A percentile compares a stretch with the other conserved stretches of the same genome.
Conservation (phyloP, 2,329 filamentous ascomycete species). For the Neonectria hederae region DNA sequence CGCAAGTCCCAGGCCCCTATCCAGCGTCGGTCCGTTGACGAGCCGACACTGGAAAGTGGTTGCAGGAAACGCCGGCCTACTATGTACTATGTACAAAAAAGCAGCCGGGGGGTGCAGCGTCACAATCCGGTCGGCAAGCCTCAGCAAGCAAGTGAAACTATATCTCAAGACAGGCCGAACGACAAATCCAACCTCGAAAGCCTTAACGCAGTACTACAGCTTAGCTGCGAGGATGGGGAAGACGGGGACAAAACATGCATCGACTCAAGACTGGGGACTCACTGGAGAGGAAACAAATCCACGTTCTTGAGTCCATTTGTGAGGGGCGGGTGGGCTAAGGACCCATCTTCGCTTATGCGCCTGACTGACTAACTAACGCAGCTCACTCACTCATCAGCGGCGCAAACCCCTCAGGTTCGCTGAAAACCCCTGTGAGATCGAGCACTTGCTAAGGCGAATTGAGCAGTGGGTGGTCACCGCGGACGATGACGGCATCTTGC, state of each 20-base stretch:
- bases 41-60: slow-evolving; percentile 17
- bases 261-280: not conserved
- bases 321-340: not conserved
- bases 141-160: slow-evolving; percentile 17
- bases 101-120: not conserved
- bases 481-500: slow-evolving; percentile 28
- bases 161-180: slow-evolving; percentile 14
- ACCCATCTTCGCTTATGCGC: not conserved
- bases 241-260: not conserved
- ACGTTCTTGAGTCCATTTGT: slow-evolving; percentile 1
- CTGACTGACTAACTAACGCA: not conserved
- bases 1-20: slow-evolving; percentile 1
- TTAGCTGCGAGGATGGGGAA: not conserved
- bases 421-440: slow-evolving; percentile 30
- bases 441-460: slow-evolving; percentile 19
- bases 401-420: slow-evolving; percentile 40
- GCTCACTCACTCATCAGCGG: not conserved
- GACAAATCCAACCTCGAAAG: not conserved
- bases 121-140: slow-evolving; percentile 9
- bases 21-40: slow-evolving; percentile 8
- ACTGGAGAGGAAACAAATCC: slow-evolving; percentile 5
- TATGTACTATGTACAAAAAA: slow-evolving; percentile 10
- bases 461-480: slow-evolving; percentile 24
- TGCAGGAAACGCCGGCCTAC: slow-evolving; percentile 22
- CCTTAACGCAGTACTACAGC: not conserved